Conservation (phyloP, 768 basidiomycete genomes). For the Boletus sp. region DNA sequence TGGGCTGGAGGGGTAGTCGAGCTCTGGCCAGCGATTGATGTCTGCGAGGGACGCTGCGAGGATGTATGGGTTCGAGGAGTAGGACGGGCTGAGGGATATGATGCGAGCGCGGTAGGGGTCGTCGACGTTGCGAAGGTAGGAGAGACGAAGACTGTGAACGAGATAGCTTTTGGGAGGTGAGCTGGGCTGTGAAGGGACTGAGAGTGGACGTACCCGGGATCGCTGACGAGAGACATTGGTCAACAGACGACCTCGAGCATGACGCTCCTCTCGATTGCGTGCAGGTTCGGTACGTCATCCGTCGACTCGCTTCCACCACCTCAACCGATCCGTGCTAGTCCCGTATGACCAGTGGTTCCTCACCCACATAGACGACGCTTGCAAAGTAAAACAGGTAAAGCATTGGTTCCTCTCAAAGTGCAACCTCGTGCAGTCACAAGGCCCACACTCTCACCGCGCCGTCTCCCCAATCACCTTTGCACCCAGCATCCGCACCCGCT, state of each 20-base stretch:
- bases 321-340: constrained; percentile 38
- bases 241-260: not conserved
- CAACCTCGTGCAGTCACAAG: constrained; percentile 37
- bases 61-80: constrained; percentile 82
- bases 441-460: constrained; percentile 37
- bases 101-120: constrained; percentile 83
- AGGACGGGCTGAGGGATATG: constrained; percentile 75
- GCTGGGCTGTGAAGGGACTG: not conserved
- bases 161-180: constrained; percentile 48
- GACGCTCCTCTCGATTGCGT: constrained; percentile 45
- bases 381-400: constrained; percentile 64
- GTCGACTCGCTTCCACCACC: not conserved
- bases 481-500: constrained; percentile 11
- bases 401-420: constrained; percentile 60
- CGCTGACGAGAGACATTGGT: constrained; percentile 61
- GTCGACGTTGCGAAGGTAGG: constrained; percentile 85
- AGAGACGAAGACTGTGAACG: constrained; percentile 81
- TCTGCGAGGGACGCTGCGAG: constrained; percentile 79
- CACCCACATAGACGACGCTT: constrained; percentile 61
- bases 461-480: constrained; percentile 74
- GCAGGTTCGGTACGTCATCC: constrained; percentile 50
- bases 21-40: constrained; percentile 79
- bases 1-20: constrained; percentile 67
- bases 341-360: constrained; percentile 76
- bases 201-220: constrained; percentile 51